Evolutionary conservation across 2,329 filamentous ascomycete species (phyloP).

Genomic region (Xylaria sp.): DNA sequence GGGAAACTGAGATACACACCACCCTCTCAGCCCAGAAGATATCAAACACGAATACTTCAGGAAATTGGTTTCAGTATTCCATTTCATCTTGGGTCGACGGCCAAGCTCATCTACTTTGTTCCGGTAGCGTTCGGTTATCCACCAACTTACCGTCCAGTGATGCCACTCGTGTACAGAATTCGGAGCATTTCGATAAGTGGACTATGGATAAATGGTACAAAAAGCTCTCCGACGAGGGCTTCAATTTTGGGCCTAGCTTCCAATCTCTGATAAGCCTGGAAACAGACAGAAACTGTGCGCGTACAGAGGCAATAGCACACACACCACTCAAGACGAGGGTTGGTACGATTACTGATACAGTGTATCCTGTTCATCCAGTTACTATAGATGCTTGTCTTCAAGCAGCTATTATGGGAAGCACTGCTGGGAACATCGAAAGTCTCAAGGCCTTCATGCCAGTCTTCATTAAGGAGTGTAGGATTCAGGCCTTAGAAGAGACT

Average conservation of each 20-base stretch:
- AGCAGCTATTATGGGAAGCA: not conserved
- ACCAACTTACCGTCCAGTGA: not conserved
- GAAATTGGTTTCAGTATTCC: conserved; percentile 38
- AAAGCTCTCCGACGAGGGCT: conserved; percentile 27
- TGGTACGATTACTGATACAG: not conserved
- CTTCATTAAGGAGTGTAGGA: conserved; percentile 3
- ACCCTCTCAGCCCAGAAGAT: conserved; percentile 23
- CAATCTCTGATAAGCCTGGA: conserved; percentile 25
- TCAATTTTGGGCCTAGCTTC: conserved; percentile 19
- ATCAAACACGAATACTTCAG: conserved; percentile 4
- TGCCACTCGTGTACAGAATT: not conserved
- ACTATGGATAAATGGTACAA: conserved; percentile 33
- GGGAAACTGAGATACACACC: conserved; percentile 28
- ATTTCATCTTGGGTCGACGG: conserved; percentile 33
- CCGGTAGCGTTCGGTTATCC: conserved; percentile 31
- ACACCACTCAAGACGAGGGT: not conserved
- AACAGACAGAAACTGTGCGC: conserved; percentile 3
- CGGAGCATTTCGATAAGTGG: conserved; percentile 7
- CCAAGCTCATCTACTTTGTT: conserved; percentile 30
- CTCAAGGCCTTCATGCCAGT: conserved; percentile 7
- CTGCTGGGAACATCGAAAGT: not conserved
- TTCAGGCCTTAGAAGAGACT: not conserved
- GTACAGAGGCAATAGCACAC: not conserved
- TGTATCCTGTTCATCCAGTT: conserved; percentile 23
- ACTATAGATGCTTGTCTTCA: conserved; percentile 24